Conservation (phyloP, 768 basidiomycete genomes). For the Lanmaoa pseudosensibilis region DNA sequence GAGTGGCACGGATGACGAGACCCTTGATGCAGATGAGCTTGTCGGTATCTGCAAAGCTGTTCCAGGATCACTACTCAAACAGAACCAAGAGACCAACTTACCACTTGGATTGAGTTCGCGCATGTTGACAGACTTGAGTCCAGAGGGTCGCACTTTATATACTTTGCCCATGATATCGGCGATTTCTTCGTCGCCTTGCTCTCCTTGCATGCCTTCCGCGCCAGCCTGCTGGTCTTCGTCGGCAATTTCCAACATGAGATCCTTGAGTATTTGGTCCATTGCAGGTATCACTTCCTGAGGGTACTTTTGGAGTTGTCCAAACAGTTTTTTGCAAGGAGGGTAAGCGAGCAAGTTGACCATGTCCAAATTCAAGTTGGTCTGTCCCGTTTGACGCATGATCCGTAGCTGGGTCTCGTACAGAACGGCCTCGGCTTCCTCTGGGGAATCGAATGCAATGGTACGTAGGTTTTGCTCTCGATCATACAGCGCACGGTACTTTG, state of each 20-base stretch:
- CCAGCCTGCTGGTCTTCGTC: conserved; percentile 76
- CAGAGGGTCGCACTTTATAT: conserved; percentile 94
- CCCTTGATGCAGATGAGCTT: conserved; percentile 96
- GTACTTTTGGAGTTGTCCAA: conserved; percentile 84
- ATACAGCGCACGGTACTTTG: conserved; percentile 76
- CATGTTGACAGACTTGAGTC: conserved; percentile 85
- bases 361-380: conserved; percentile 91
- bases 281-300: conserved; percentile 97
- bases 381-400: conserved; percentile 87
- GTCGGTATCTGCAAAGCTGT: conserved; percentile 76
- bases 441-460: conserved; percentile 51
- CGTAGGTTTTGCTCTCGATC: conserved; percentile 62
- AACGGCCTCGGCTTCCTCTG: conserved; percentile 65
- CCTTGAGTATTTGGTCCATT: conserved; percentile 95
- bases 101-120: conserved; percentile 91
- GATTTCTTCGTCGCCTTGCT: conserved; percentile 81
- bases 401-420: conserved; percentile 82
- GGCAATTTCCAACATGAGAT: conserved; percentile 85
- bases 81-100: conserved; percentile 32
- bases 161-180: conserved; percentile 82
- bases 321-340: conserved; percentile 79
- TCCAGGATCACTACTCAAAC: not conserved
- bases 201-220: conserved; percentile 72
- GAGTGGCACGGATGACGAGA: conserved; percentile 94
- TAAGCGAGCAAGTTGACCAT: conserved; percentile 83